A percentile compares a stretch with the other conserved stretches of the same genome.
These are phyloP conservation scores for Aspergillus sp. DNA, from an alignment of 2,329 filamentous ascomycete genomes.

Conservation along the genomic window DNA sequence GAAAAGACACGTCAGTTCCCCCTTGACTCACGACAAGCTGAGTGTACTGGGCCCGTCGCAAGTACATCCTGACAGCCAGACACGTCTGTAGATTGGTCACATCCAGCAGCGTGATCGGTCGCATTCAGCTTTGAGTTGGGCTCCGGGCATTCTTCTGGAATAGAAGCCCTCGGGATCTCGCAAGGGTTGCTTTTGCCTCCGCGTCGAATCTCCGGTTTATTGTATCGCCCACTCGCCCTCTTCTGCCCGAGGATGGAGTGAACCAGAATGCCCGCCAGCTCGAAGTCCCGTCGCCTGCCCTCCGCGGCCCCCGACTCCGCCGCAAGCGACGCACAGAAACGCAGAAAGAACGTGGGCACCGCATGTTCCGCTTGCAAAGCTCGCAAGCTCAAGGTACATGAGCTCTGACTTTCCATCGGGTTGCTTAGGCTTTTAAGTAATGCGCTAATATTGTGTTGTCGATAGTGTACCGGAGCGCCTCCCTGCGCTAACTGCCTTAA, in stretches of 20 bases:
- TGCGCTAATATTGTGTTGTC: background rate
- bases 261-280: slow-evolving; percentile 14
- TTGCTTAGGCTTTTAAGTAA: background rate
- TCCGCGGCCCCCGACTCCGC: slow-evolving; percentile 16
- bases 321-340: slow-evolving; percentile 14
- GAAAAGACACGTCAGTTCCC: background rate
- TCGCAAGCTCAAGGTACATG: slow-evolving; percentile 27
- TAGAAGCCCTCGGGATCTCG: background rate
- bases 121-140: background rate
- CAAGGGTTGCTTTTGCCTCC: background rate
- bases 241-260: slow-evolving; percentile 12
- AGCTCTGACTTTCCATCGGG: background rate
- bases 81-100: background rate
- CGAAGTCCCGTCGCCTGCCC: slow-evolving; percentile 17
- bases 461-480: slow-evolving; percentile 22
- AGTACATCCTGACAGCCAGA: background rate
- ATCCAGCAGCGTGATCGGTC: background rate
- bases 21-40: background rate
- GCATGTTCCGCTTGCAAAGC: slow-evolving; percentile 26
- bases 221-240: background rate
- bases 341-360: slow-evolving; percentile 25
- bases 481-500: slow-evolving; percentile 26
- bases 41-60: no score
- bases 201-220: background rate
- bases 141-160: background rate